Evolutionary conservation across 306 rosid genomes (phyloP), one percentile per base, ranked within the genome.

Genomic region (Casuarina glauca): DNA sequence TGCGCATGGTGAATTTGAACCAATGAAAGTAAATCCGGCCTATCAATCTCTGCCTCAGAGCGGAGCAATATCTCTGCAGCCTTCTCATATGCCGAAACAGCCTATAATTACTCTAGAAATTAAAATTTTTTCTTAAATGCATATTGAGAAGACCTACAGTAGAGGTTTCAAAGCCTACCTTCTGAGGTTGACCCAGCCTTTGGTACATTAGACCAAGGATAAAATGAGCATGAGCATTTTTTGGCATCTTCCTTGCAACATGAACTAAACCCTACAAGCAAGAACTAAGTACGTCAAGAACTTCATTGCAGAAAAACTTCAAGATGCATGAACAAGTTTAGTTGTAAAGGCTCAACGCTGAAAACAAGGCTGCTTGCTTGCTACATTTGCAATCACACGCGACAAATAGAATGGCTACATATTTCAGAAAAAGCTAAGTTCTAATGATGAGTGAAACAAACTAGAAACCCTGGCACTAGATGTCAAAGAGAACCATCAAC

Each of bases 191-290:
- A 82, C 84, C 93, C 86, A 95, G 81, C 77, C 98, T 89, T 88
- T 95, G 98, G 82, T 95, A 89, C 98, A 95, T 95, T 38, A 90
- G 85, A 76, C 98, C 98, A 73, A 92, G 96, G 46, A 95, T 88
- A 84, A 91, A 94, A 86, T 95, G 98, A 73, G 98, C 95, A 87
- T 92, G 98, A 74, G 98, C 98, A 86, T 95, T 95, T 86, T 95
- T 95, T 8, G 97, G 93, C 93, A 93, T 95, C 89, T 91, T 91
- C 84, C 93, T 90, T 61, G 97, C 89, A 70, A 95, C 98, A 82
- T 95, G 98, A 84, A 89, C 95, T 89, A 95, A 89, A 64, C 97
- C 98, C 98, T 95, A 78, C 69, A 82, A 76, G 73, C 75, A 85
- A 64, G 10, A 82, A 79, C 78, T n/a, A 51, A 76, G 73, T 77